Evolutionary conservation across 1,284 basidiomycete genomes (phyloP), one percentile per base, ranked within the genome.

Genomic region (Rhodotorula sp.): DNA sequence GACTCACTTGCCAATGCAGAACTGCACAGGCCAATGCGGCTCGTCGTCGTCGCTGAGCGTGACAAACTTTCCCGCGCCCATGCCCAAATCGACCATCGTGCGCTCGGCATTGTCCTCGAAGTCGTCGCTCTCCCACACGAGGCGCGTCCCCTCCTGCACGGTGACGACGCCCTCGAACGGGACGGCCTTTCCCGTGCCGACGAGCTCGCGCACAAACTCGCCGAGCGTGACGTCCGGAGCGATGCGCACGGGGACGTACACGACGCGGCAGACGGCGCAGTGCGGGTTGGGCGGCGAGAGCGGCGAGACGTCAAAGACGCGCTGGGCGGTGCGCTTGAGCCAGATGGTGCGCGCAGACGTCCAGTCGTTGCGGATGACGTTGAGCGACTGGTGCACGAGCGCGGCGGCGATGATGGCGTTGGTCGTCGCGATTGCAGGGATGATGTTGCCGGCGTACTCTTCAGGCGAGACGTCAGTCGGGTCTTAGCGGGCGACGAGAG

Each of bases 401-500:
- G 97, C 84, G 0, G 95, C 97, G 0, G 97, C 91, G 74, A 98
- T 89, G 81, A 99, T 92, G 19, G 97, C 97, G 81, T 99, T 99
- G 13, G 97, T 99, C 0, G 97, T 98, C 3, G 97, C 97, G 77
- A 99, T 98, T 3, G 97, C 97, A 1, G 97, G 97, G 73, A 97
- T 97, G 80, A 99, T 99, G 83, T 99, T 99, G 17, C 97, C 96
- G 0, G 97, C 97, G 92, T 98, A 98, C 83, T 98, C 94, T 94
- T 80, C n/a, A 19, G 49, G 27, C 25, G 45, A 57, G 50, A 66
- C 25, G 46, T 7, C 12, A 48, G 21, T 17, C 10, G n/a, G 5
- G 17, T n/a, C 23, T 25, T 45, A 9, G 10, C 13, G 42, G 5
- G 10, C 3, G n/a, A 60, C 44, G 27, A 16, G 41, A 52, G 42